Percentiles rank a stretch among this genome's conserved stretches.
Evolutionary conservation across 148 eudicot species (phyloP).

Genomic region (Rhododendron molle): DNA sequence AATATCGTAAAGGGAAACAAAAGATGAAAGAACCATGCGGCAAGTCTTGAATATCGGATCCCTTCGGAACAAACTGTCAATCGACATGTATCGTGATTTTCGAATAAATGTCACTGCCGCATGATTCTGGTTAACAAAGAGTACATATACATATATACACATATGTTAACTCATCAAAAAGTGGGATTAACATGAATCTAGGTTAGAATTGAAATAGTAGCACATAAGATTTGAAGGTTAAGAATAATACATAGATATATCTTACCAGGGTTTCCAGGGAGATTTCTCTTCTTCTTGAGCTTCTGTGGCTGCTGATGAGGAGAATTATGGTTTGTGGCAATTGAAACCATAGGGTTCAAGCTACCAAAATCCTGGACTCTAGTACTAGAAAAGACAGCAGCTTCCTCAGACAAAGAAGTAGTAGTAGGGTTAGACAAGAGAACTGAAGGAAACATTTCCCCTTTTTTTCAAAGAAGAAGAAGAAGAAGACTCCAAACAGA

Average conservation of each 20-base stretch:
- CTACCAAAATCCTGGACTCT: slow-evolving; percentile 33
- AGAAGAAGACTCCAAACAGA: slow-evolving; percentile 32
- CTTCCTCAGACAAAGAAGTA: slow-evolving; percentile 61
- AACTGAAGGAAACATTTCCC: slow-evolving; percentile 53
- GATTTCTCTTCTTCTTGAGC: slow-evolving; percentile 84
- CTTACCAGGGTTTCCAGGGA: slow-evolving; percentile 89
- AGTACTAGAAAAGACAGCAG: slow-evolving; percentile 26
- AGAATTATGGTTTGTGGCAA: background rate
- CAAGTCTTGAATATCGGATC: background rate
- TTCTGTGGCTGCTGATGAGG: slow-evolving; percentile 39
- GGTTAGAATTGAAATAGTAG: background rate
- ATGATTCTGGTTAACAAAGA: background rate
- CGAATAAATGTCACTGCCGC: background rate
- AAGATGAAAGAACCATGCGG: background rate
- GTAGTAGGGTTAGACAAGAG: slow-evolving; percentile 54
- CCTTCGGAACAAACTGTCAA: background rate
- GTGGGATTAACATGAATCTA: background rate
- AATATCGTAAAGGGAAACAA: background rate
- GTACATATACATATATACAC: background rate
- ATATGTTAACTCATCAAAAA: background rate
- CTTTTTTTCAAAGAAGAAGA: slow-evolving; percentile 16
- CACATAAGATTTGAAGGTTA: background rate
- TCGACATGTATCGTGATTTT: background rate
- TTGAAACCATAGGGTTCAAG: slow-evolving; percentile 43
- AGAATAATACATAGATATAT: background rate